phyloP scores from a whole-genome alignment of 371 early-diverging fungal genomes.

The Mucor indicus region DNA sequence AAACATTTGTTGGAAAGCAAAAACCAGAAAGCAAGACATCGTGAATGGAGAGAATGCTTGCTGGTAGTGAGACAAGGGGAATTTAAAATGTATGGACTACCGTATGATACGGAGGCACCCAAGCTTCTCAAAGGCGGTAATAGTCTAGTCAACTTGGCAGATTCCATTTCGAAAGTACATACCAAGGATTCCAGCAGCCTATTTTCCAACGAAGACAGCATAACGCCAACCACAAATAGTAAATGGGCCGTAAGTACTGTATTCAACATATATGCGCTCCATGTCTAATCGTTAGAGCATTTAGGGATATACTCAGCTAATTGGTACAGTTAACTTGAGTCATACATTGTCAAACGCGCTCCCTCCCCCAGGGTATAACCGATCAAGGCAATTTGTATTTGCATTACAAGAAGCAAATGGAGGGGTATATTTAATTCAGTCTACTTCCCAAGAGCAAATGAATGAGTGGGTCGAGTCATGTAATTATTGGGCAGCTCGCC shows the following conservation, averaged over 20 bases:
- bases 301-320: conserved; percentile 27
- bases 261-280: not conserved
- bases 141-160: conserved; percentile 45
- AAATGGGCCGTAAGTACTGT: conserved; percentile 24
- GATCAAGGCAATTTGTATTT: conserved; percentile 76
- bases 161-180: conserved; percentile 22
- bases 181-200: no score
- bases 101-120: no score
- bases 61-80: conserved; percentile 73
- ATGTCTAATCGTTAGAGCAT: no score
- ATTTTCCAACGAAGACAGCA: no score
- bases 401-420: conserved; percentile 78
- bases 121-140: no score
- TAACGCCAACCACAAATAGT: not conserved
- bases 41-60: conserved; percentile 85
- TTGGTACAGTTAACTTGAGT: conserved; percentile 65
- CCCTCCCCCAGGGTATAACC: conserved; percentile 82
- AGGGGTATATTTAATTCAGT: conserved; percentile 82
- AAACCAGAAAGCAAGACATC: conserved; percentile 77
- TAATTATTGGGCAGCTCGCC: conserved; percentile 91
- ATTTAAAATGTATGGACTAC: conserved; percentile 74
- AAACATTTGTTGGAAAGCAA: conserved; percentile 80
- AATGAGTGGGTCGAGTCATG: conserved; percentile 81
- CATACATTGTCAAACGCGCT: conserved; percentile 78
- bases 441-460: conserved; percentile 60